phyloP scores from a whole-genome alignment of 1,284 basidiomycete genomes.

The Marasmius oreades region DNA sequence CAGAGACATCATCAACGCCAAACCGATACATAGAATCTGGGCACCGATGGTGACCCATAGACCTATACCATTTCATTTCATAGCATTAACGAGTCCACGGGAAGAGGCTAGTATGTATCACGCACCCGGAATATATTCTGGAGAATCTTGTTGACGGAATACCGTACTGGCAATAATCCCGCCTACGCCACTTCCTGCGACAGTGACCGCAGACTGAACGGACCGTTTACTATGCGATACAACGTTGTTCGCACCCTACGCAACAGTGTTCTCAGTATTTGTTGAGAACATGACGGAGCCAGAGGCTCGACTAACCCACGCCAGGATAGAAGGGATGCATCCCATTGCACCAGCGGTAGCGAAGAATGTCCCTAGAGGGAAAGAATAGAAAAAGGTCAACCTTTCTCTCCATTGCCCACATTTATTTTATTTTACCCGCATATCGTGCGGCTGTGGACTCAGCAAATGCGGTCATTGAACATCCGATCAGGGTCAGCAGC shows the following conservation, averaged over 20 bases:
- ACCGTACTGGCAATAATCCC: slow-evolving; percentile 20
- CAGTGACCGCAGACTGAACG: slow-evolving; percentile 38
- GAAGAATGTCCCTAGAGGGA: slow-evolving; percentile 31
- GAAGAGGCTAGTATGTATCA: no score
- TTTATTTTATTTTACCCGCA: slow-evolving; percentile 28
- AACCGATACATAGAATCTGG: slow-evolving; percentile 32
- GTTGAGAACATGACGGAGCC: background rate
- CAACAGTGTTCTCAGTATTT: slow-evolving; percentile 1
- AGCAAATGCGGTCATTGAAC: slow-evolving; percentile 35
- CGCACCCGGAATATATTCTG: slow-evolving; percentile 12
- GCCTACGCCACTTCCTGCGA: slow-evolving; percentile 38
- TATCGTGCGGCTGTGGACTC: slow-evolving; percentile 34
- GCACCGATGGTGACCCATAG: slow-evolving; percentile 35
- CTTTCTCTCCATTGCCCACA: no score
- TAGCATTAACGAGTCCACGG: background rate
- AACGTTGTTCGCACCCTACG: slow-evolving; percentile 40
- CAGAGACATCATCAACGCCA: slow-evolving; percentile 29
- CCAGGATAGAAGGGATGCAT: slow-evolving; percentile 37
- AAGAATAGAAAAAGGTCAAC: no score
- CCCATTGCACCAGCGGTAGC: slow-evolving; percentile 36
- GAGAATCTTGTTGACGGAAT: slow-evolving; percentile 14
- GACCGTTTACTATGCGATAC: slow-evolving; percentile 26
- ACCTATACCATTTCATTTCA: slow-evolving; percentile 20
- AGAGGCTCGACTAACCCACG: slow-evolving; percentile 32
- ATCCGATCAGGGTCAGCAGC: slow-evolving; percentile 32